Percentiles rank a stretch among this genome's conserved stretches.
Conservation (phyloP, 257 asterid genomes). For the Nicotiana benthamiana region DNA sequence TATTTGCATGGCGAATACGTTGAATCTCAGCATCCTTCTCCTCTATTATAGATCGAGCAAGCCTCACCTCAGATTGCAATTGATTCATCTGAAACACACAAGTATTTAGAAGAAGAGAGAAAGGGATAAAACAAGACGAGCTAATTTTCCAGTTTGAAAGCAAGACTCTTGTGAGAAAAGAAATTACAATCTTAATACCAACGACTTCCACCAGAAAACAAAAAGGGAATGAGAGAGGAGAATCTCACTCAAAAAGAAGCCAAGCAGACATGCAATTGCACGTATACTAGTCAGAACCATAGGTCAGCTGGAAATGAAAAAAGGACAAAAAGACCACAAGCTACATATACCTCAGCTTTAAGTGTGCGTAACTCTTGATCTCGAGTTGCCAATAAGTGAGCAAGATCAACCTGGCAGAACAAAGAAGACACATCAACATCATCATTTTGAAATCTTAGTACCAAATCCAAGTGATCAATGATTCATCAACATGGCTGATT, state of each 20-base stretch:
- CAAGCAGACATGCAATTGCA: background rate
- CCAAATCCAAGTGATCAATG: background rate
- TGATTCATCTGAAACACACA: constrained; percentile 75
- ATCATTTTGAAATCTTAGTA: constrained; percentile 8
- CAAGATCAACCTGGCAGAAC: constrained; percentile 82
- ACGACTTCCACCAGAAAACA: background rate
- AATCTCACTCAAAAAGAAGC: background rate
- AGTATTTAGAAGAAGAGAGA: background rate
- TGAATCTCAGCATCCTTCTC: constrained; percentile 89
- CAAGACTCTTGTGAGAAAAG: background rate
- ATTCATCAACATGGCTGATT: background rate
- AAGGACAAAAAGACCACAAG: background rate
- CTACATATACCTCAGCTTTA: constrained; percentile 70
- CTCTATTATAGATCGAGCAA: constrained; percentile 86
- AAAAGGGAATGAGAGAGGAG: background rate
- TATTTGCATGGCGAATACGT: constrained; percentile 63
- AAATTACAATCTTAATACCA: background rate
- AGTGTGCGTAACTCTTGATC: constrained; percentile 96
- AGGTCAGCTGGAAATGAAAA: background rate
- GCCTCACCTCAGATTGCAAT: constrained; percentile 81
- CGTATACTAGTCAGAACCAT: background rate
- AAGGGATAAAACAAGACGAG: background rate
- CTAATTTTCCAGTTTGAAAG: background rate
- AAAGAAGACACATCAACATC: background rate
- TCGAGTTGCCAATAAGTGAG: constrained; percentile 85